A percentile compares a stretch with the other conserved stretches of the same genome.
phyloP scores from a whole-genome alignment of 371 early-diverging fungal genomes.

The Rhizopus delemar region DNA sequence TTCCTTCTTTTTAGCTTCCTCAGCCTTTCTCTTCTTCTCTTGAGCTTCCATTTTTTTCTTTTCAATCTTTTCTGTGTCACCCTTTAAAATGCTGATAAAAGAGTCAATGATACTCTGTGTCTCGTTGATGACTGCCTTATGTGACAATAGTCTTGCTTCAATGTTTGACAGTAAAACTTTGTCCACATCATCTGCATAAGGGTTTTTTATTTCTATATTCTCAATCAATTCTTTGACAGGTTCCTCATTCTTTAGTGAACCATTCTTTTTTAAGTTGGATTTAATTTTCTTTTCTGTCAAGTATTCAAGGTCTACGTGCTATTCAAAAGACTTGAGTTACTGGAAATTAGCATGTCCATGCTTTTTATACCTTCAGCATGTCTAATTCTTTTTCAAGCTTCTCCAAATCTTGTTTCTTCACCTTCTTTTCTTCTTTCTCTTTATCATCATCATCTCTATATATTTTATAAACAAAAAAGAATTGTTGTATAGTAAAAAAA shows the following conservation, averaged over 20 bases:
- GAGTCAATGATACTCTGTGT: conserved; percentile 19
- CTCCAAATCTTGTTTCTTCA: conserved; percentile 25
- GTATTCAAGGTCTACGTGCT: conserved; percentile 40
- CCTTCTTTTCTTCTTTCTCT: conserved; percentile 16
- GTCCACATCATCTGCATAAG: conserved; percentile 9
- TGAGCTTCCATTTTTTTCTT: conserved; percentile 11
- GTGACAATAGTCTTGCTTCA: conserved; percentile 34
- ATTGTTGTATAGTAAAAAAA: not conserved
- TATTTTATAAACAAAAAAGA: conserved; percentile 3
- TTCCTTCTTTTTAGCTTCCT: conserved; percentile 18
- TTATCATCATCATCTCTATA: conserved; percentile 5
- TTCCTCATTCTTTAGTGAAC: conserved; percentile 27
- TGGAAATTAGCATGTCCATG: not conserved
- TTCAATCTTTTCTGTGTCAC: conserved; percentile 23
- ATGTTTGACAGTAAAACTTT: conserved; percentile 21
- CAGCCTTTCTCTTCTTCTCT: conserved; percentile 11
- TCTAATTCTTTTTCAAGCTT: conserved; percentile 38
- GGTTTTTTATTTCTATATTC: not conserved
- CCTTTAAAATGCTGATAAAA: conserved; percentile 25
- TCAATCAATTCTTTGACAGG: conserved; percentile 15
- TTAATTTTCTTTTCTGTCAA: conserved; percentile 36
- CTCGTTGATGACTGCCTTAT: conserved; percentile 29
- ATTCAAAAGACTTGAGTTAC: not conserved
- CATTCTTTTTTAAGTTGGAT: conserved; percentile 32
- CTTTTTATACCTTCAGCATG: conserved; percentile 31